phyloP scores from a whole-genome alignment of 2,329 filamentous ascomycete genomes.

The Leptographium galeiforme region DNA sequence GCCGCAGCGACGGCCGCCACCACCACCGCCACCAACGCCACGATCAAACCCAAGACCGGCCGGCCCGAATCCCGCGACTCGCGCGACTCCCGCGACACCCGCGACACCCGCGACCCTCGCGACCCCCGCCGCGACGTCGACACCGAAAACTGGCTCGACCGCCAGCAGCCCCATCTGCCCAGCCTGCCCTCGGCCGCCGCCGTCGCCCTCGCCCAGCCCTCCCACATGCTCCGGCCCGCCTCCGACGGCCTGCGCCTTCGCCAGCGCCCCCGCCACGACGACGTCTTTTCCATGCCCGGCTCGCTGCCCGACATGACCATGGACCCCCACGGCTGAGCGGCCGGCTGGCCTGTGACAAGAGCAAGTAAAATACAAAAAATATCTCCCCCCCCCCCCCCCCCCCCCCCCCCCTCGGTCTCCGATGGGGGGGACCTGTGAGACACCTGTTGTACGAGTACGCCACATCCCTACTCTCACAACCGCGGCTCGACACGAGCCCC shows the following conservation, averaged over 20 bases:
- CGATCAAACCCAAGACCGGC: not conserved
- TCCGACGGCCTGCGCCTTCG: slow-evolving; percentile 23
- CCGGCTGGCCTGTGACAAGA: no score
- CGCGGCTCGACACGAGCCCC: not conserved
- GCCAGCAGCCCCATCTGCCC: slow-evolving; percentile 8
- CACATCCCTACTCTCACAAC: not conserved
- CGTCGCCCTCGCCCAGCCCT: not conserved
- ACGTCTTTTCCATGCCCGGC: slow-evolving; percentile 31
- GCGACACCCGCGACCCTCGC: slow-evolving; percentile 15
- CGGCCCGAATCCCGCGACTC: slow-evolving; percentile 17
- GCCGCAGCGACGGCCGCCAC: not conserved
- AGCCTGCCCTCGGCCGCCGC: slow-evolving; percentile 11
- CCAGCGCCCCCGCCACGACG: slow-evolving; percentile 20
- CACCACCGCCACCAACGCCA: not conserved
- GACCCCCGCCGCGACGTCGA: slow-evolving; percentile 17
- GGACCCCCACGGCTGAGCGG: slow-evolving; percentile 13
- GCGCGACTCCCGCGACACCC: slow-evolving; percentile 16
- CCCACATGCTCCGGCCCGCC: slow-evolving; percentile 5
- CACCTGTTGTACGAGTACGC: not conserved
- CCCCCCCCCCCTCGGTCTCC: no score
- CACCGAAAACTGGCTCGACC: slow-evolving; percentile 13
- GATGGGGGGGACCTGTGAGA: no score
- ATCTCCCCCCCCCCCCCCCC: no score
- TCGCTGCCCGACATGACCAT: slow-evolving; percentile 27
- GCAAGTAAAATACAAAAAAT: not conserved